Base-by-base conservation (phyloP, 257 asterid genomes). In the Verbena officinalis region DNA sequence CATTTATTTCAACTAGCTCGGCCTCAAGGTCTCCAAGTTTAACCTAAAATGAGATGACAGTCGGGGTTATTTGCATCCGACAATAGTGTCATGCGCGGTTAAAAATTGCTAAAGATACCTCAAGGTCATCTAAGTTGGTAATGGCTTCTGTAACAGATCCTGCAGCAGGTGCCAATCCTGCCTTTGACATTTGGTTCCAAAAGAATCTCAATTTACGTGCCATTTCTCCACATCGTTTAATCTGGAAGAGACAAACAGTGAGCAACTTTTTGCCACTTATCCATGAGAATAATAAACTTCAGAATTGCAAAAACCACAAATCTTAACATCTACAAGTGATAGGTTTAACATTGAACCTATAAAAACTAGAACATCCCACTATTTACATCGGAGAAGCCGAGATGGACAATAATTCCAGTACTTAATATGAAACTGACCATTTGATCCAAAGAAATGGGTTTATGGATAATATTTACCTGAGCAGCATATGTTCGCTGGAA, bases 181-280 rank as follows among this genome's bases (percentile, higher is more conserved):
- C 95, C 73, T 82, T 94, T 14, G 77, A 71, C 86, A 94, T 94
- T 79, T 94, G 99, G 44, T 91, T 97, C 59, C 81, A 88, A 53
- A 94, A 88, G 75, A 90, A 86, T 55, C 98, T 87, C 68, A 94
- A 73, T 64, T 94, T 88, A 33, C 98, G 98, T 59, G 97, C 98
- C 99, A 94, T 88, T 83, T 94, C 99, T 73, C 96, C 98, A 52
- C 91, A 86, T 81, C 96, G 80, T 89, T 88, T 90, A 68, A 94
- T 84, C 99, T 94, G 74, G 23, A 42, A 49, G 57, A 49, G 24
- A 61, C 30, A 61, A 39, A 66, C 65, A 11, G 24, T 24, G 17
- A 75, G 68, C 22, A 45, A 1, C n/a, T n/a, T 73, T 36, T 33
- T 5, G 22, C 50, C 69, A 64, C 42, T 59, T 62, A 57, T 59